Evolutionary conservation across 305 asterid genomes (phyloP), one percentile per base, ranked within the genome.

Genomic region (Fraxinus ornus): DNA sequence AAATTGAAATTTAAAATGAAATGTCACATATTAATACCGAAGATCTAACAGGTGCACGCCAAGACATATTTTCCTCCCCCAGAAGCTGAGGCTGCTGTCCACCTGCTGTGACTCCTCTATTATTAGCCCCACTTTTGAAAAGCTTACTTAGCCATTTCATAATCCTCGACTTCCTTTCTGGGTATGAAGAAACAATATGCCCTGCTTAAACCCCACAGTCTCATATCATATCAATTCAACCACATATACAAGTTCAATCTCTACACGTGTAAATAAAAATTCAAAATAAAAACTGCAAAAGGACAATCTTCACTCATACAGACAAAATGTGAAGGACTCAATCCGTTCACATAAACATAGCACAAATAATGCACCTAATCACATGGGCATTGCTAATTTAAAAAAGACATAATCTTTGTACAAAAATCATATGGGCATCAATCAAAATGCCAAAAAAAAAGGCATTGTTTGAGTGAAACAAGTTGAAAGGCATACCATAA

Each of bases 141-240:
- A 94, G 71, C 92, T 88, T 94, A 78, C 94, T 87, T 80, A 95
- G 78, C 99, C 98, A 93, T 88, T 92, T 94, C 98, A 91, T 92
- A 79, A 93, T 88, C 74, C 97, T 72, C 10, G 98, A 91, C 78
- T 95, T 95, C 81, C 97, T 94, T 91, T 95, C 98, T 90, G 96
- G 85, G 81, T 87, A 44, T 26, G 91, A 90, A 87, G 91, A 88
- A 89, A 87, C 88, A 91, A 84, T 84, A 57, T 90, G 90, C 85
- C 95, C 94, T 90, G 97, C 89, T 91, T 87, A 86, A 84, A 82
- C 82, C 89, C 86, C 87, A 82, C 78, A 80, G 80, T 71, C 60
- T 28, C 30, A 82, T 55, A 70, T 82, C 78, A 68, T 33, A 80
- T 76, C 80, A 75, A 41, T 60, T 68, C 73, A 82, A 70, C 57